Conservation (phyloP, 352 stramenopile species). For the Globisporangium canariense region DNA sequence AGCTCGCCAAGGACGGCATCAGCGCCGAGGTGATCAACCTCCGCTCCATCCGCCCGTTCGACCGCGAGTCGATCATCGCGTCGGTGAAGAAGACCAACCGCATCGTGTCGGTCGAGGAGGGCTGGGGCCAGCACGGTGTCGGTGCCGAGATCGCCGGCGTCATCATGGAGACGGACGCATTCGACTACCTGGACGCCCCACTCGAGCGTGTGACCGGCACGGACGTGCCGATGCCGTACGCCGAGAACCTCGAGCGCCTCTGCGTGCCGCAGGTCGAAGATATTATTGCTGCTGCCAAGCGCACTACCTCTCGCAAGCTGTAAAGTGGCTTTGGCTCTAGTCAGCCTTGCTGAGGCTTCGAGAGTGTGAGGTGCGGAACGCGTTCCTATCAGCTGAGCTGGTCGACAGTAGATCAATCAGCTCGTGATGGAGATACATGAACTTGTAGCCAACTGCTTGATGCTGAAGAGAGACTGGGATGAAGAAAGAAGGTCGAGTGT, state of each 20-base stretch:
- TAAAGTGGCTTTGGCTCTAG: slow-evolving; percentile 32
- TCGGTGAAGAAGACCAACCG: slow-evolving; percentile 98
- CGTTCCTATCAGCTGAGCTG: neutral
- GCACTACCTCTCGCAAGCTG: slow-evolving; percentile 72
- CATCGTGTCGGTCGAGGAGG: slow-evolving; percentile 97
- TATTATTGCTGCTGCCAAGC: slow-evolving; percentile 92
- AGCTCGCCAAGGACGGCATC: slow-evolving; percentile 93
- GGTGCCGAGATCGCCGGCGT: slow-evolving; percentile 97
- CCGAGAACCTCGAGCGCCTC: slow-evolving; percentile 94
- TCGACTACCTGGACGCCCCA: slow-evolving; percentile 99
- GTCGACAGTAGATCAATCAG: slow-evolving; percentile 2
- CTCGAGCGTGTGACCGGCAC: slow-evolving; percentile 96
- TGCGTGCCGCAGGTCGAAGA: slow-evolving; percentile 95
- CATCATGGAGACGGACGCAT: slow-evolving; percentile 97
- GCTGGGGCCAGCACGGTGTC: slow-evolving; percentile 96
- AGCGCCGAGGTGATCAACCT: slow-evolving; percentile 95
- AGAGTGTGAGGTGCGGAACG: neutral
- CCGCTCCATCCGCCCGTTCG: slow-evolving; percentile 94
- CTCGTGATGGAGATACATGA: neutral
- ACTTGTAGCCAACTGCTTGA: neutral
- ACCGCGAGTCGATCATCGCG: slow-evolving; percentile 96
- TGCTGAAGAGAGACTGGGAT: neutral
- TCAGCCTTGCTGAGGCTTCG: neutral
- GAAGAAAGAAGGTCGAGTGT: slow-evolving; percentile 5
- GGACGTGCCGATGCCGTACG: slow-evolving; percentile 99